Base-by-base conservation (phyloP, 352 stramenopile genomes). In the Pythium rishiriense region DNA sequence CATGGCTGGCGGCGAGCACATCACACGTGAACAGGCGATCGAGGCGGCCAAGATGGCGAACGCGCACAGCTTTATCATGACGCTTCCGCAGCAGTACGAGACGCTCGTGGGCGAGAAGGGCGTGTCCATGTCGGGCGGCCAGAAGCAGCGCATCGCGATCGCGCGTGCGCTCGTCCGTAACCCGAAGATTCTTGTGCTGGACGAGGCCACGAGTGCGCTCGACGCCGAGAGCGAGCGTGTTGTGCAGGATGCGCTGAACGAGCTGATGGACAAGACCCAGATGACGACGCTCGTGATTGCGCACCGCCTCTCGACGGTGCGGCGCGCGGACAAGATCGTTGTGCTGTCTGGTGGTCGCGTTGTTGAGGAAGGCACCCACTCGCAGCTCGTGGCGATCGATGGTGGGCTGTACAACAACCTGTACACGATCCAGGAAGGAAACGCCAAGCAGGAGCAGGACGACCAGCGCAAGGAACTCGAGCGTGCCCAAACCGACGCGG, bases 111-210 rank as follows among this genome's bases (percentile, higher is more conserved):
- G 50, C 21, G 50, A 58, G 21, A 45, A 58, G 11, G 50, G 50
- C 35, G 50, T 58, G 4, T 37, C 50, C 19, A 28, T 58, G 33
- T 86, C 75, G 0, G 82, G 82, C 1, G 77, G 83, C 25, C 83
- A 92, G 58, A 75, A 80, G 62, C 81, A 88, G 58, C 78, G 96
- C 4, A 89, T 98, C 56, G 88, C 90, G 5, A 98, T 99, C 51
- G 94, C 96, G 0, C 83, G 96, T 21, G 50, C 50, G 28, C 10
- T 58, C 14, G 50, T 58, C 6, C 50, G 50, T 11, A 58, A 58
- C 21, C 50, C 50, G 5, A 43, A 37, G n/a, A 58, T 58, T 12
- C 50, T 58, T 33, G 50, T 58, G 21, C 35, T 58, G 17, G 50
- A 58, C 50, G 50, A 58, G 21, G 50, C 50, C 50, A 58, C 50